Evolutionary conservation across 2,329 filamentous ascomycete genomes (phyloP).

Genomic region (Pseudopyricularia cyperi): DNA sequence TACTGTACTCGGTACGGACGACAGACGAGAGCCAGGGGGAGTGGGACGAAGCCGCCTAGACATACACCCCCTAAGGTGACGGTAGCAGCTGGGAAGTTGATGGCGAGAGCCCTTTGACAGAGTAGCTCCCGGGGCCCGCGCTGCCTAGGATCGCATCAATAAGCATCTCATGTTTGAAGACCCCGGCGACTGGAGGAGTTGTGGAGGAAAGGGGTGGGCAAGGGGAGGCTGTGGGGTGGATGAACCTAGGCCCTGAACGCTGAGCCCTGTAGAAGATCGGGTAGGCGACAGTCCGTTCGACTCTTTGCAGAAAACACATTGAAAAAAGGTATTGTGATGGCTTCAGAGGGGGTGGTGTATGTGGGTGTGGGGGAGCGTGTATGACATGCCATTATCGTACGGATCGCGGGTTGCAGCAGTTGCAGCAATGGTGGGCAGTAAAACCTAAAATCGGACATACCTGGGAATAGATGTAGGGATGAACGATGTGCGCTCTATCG

Average conservation of each 20-base stretch:
- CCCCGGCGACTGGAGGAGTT: not conserved
- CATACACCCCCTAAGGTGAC: too few species aligned
- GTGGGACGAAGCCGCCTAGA: not conserved
- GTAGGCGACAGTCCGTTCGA: not conserved
- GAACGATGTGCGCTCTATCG: too few species aligned
- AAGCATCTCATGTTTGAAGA: not conserved
- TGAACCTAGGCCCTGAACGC: not conserved
- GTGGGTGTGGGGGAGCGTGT: not conserved
- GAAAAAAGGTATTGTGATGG: not conserved
- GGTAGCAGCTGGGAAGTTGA: too few species aligned
- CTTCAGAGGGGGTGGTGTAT: not conserved
- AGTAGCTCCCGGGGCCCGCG: not conserved
- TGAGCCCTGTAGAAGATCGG: not conserved
- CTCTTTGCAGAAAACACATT: not conserved
- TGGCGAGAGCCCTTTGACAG: not conserved
- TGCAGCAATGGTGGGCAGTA: not conserved
- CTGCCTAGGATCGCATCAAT: not conserved
- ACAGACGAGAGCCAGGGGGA: not conserved
- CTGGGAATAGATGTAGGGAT: not conserved
- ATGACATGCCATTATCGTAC: not conserved
- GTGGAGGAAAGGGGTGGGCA: not conserved
- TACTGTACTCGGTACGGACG: not conserved
- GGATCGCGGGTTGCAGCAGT: not conserved
- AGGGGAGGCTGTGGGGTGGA: not conserved
- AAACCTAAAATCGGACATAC: not conserved